Base-by-base conservation (phyloP, 148 eudicot genomes). In the Camellia lanceoleosa region DNA sequence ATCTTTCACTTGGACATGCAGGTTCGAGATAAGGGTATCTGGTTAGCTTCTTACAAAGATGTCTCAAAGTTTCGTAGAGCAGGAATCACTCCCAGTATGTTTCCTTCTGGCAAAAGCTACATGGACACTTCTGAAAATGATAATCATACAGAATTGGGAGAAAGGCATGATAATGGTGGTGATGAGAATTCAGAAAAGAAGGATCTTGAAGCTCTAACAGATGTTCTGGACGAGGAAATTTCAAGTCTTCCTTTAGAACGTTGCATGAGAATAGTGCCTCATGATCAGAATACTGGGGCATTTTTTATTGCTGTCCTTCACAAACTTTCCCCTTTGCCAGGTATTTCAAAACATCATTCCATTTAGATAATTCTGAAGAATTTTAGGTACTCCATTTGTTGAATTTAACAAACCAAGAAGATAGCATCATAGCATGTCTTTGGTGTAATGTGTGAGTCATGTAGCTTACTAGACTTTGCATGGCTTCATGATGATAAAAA, bases 181-280 rank as follows among this genome's bases (percentile, higher is more conserved):
- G 66, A 83, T 66, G 73, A 38, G 46, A 79, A 66, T 62, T 71
- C 85, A 78, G 83, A 75, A 75, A 30, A 80, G 49, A 74, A 86
- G 60, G 63, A 41, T 20, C 23, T 76, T 49, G 84, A 77, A 63
- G 80, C 86, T 76, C 67, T 79, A 16, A 62, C 82, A 61, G 82
- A 83, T 69, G 76, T 43, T 81, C 60, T 79, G 64, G 88, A 89
- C 43, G 88, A 82, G 68, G 98, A 94, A 82, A 77, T 86, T 80
- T 96, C 95, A 65, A 84, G 72, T 82, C 85, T 96, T 42, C 98
- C 99, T 72, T 89, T 96, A 69, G 99, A 93, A 85, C 91, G 87
- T 63, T 96, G 99, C 84, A 93, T 96, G 94, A 89, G 99, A 84
- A 91, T 96, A 87, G 90, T 96, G 74, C 99, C 99, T 68, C 99